Conservation (phyloP, 768 basidiomycete species). For the Lentinula detonsa region DNA sequence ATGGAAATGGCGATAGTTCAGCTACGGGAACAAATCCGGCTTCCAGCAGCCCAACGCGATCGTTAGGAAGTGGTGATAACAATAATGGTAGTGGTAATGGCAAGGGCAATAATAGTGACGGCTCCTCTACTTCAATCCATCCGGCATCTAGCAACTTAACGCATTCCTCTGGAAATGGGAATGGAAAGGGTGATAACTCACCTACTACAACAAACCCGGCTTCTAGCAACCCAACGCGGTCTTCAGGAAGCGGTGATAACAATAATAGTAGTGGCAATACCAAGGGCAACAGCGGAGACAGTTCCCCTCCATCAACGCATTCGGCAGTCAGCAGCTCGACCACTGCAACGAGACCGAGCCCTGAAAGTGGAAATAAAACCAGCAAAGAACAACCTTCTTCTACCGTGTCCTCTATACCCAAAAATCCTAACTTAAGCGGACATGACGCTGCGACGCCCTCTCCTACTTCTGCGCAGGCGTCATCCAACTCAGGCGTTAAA, state of each 20-base stretch:
- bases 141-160: neutral
- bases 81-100: neutral
- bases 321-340: no score
- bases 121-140: neutral
- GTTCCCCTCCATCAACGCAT: no score
- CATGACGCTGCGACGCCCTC: neutral
- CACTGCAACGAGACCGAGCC: no score
- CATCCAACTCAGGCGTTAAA: neutral
- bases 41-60: neutral
- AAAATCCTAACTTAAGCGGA: neutral
- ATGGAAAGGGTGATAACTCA: neutral
- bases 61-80: neutral
- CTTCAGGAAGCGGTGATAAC: neutral
- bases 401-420: neutral
- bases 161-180: neutral
- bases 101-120: neutral
- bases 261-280: neutral
- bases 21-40: neutral
- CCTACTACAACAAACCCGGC: neutral
- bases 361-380: no score
- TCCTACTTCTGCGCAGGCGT: neutral
- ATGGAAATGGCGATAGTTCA: neutral
- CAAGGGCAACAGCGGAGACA: no score
- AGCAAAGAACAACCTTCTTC: neutral
- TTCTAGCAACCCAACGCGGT: no score